phyloP scores from a whole-genome alignment of 1,284 basidiomycete species.

The Cutaneotrichosporon cyanovorans region DNA sequence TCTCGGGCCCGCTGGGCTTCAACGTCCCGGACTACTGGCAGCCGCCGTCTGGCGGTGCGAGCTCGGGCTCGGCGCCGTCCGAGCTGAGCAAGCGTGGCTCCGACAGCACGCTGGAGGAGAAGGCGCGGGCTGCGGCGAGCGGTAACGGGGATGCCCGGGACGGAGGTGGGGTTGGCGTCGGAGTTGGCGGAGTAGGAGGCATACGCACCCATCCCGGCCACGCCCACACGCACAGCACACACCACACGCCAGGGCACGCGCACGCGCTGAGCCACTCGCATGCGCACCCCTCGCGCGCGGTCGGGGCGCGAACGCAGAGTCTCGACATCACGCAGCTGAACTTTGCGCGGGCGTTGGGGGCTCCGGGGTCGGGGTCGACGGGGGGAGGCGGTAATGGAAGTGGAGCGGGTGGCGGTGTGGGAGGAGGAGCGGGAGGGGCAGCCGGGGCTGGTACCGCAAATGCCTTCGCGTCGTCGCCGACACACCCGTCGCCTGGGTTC shows the following conservation, averaged over 20 bases:
- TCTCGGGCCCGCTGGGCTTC: constrained; percentile 23
- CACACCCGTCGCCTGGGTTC: no score
- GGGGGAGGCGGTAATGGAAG: no score
- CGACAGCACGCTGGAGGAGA: constrained; percentile 77
- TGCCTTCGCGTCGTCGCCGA: no score
- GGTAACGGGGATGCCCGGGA: constrained; percentile 61
- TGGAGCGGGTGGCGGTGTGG: no score
- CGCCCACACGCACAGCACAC: constrained; percentile 8
- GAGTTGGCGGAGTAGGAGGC: no score
- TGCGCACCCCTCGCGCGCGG: constrained; percentile 28
- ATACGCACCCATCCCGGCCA: constrained; percentile 4
- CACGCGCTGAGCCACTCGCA: constrained; percentile 20
- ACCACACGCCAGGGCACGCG: constrained; percentile 11
- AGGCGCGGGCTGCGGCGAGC: constrained; percentile 69
- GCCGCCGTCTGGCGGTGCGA: constrained; percentile 2
- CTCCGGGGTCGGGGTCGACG: constrained; percentile 17
- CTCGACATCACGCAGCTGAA: constrained; percentile 46
- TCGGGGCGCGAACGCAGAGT: constrained; percentile 44
- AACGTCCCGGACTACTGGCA: constrained; percentile 29
- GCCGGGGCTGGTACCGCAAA: no score
- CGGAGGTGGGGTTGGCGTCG: no score
- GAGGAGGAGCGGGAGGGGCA: no score
- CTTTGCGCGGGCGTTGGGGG: constrained; percentile 29
- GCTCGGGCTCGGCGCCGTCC: constrained; percentile 52
- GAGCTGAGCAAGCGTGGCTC: constrained; percentile 75